Base-by-base conservation (phyloP, 2,329 filamentous ascomycete genomes). In the Cercospora zeae-maydis region DNA sequence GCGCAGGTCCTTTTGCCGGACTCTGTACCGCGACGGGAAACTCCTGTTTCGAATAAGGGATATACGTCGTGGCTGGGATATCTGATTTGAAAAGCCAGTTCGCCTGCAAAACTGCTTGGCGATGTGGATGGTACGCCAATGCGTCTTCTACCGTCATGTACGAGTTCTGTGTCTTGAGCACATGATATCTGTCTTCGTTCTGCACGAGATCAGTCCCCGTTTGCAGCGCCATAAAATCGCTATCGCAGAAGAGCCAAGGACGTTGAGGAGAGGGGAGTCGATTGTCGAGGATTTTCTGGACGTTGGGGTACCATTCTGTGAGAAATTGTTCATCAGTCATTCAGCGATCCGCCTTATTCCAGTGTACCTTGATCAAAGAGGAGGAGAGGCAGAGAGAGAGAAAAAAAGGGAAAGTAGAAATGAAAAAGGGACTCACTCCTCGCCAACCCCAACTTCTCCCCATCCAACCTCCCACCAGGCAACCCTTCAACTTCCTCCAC, bases 141-240 rank as follows among this genome's bases (percentile, higher is more conserved):
- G 39, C 3, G 0, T 45, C 39, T 5, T 45, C 39, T 16, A 45
- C 21, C 19, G 19, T 45, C 39, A 45, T 45, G 7, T 45, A 45
- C 11, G 39, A 45, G 6, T 45, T 4, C 19, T 11, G 16, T 21
- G 19, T 45, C 19, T 13, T 13, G 19, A 45, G 39, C 21, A 45
- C 39, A 24, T 24, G 39, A 45, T 21, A 24, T 5, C 39, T 16
- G 21, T 45, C 19, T 24, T 45, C 39, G 21, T 45, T 45, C 39
- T 45, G 39, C 19, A 45, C 39, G 4, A 45, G 10, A 45, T 45
- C 39, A 0, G 19, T 6, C 7, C 9, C 39, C 5, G 19, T 19
- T 34, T 54, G 24, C 31, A 31, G 36, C 2, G 55, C 33, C 54
- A 53, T 63, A 55, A 58, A 63, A 24, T 63, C 61, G 24, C 45